Conservation (phyloP, 1,139 yeast species). For the Geotrichum australiense region DNA sequence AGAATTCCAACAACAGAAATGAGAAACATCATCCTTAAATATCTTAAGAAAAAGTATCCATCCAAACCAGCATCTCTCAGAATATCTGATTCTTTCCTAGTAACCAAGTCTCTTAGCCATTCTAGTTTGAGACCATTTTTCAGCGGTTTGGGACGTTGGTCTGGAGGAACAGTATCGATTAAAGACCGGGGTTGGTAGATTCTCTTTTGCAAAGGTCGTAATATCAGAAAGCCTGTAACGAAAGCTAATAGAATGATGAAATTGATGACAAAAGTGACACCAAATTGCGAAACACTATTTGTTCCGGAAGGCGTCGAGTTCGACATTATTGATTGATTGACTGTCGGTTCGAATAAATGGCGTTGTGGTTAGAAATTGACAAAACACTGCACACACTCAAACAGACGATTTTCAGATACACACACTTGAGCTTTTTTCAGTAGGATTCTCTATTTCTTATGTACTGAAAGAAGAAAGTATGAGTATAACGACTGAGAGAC, state of each 20-base stretch:
- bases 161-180: slow-evolving; percentile 40
- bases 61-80: slow-evolving; percentile 80
- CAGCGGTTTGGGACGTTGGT: slow-evolving; percentile 34
- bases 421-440: too few species aligned
- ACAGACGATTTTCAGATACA: too few species aligned
- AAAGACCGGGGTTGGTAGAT: slow-evolving; percentile 83
- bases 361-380: too few species aligned
- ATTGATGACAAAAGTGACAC: slow-evolving; percentile 49
- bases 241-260: slow-evolving; percentile 54
- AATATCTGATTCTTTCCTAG: slow-evolving; percentile 59
- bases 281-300: slow-evolving; percentile 37
- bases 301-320: slow-evolving; percentile 11
- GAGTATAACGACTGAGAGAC: too few species aligned
- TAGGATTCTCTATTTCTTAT: too few species aligned
- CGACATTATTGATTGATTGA: too few species aligned
- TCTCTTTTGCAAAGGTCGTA: slow-evolving; percentile 59
- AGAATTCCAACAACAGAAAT: slow-evolving; percentile 60
- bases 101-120: slow-evolving; percentile 35
- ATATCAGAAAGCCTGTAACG: slow-evolving; percentile 47
- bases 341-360: too few species aligned
- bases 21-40: slow-evolving; percentile 54
- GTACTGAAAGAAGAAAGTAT: too few species aligned
- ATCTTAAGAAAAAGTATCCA: slow-evolving; percentile 85
- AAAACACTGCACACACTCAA: too few species aligned
- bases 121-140: slow-evolving; percentile 26